These are phyloP conservation scores for Xylariales sp. DNA, from an alignment of 2,329 filamentous ascomycete species.

Conservation along the genomic window DNA sequence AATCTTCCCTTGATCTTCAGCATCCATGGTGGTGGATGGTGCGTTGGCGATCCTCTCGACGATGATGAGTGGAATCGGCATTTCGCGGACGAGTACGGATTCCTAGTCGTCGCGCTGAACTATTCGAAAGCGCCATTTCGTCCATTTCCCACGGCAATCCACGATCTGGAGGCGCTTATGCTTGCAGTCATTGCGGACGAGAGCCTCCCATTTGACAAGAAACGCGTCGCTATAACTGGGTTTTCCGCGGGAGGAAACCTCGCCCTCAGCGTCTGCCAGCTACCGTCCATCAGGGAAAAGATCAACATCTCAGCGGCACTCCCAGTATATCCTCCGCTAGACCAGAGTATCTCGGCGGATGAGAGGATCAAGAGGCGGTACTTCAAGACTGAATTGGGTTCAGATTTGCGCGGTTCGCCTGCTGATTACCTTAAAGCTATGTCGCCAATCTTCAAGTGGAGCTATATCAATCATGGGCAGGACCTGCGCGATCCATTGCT, in stretches of 20 bases:
- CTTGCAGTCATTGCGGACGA: slow-evolving; percentile 34
- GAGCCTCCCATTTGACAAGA: slow-evolving; percentile 35
- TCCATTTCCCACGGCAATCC: slow-evolving; percentile 33
- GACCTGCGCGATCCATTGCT: slow-evolving; percentile 34
- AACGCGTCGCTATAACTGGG: slow-evolving; percentile 34
- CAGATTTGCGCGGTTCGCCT: slow-evolving; percentile 19
- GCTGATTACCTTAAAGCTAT: slow-evolving; percentile 24
- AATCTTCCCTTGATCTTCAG: slow-evolving; percentile 34
- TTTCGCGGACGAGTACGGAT: slow-evolving; percentile 32
- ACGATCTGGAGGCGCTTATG: slow-evolving; percentile 36
- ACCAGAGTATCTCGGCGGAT: slow-evolving; percentile 30
- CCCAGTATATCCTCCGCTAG: slow-evolving; percentile 34
- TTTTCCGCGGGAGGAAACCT: slow-evolving; percentile 42
- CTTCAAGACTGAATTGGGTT: slow-evolving; percentile 29
- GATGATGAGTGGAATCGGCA: slow-evolving; percentile 35
- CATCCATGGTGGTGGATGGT: slow-evolving; percentile 41
- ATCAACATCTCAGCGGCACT: slow-evolving; percentile 27
- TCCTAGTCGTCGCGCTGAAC: slow-evolving; percentile 39
- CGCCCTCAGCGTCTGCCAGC: slow-evolving; percentile 31
- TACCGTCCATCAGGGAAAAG: slow-evolving; percentile 29
- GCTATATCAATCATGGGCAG: slow-evolving; percentile 31
- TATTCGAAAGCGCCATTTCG: slow-evolving; percentile 36
- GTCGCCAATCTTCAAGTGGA: slow-evolving; percentile 34
- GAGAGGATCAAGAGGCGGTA: slow-evolving; percentile 27
- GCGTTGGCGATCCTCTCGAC: slow-evolving; percentile 29